Evolutionary conservation across 1,284 basidiomycete genomes (phyloP).

Genomic region (Papiliotrema flavescens): DNA sequence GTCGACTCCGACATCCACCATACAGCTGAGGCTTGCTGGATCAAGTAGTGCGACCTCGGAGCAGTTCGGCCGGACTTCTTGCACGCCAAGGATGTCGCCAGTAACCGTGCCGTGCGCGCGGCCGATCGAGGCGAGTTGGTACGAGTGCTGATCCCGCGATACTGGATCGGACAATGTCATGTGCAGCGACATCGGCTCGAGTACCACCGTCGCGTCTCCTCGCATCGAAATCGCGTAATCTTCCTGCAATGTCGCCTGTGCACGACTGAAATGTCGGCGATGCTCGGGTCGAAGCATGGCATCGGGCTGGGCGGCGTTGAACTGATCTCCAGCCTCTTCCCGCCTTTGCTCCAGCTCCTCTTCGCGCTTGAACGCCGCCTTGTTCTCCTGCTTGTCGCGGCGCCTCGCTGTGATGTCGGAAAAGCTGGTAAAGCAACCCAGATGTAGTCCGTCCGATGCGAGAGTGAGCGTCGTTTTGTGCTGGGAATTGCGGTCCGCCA

Average conservation of each 20-base stretch:
- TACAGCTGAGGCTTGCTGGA: conserved; percentile 52
- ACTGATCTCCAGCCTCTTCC: conserved; percentile 7
- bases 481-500: conserved; percentile 31
- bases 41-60: conserved; percentile 24
- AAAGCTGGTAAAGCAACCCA: conserved; percentile 29
- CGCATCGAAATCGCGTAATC: conserved; percentile 28
- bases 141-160: conserved; percentile 10
- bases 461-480: conserved; percentile 32
- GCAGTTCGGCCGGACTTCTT: conserved; percentile 9
- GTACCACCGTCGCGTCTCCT: conserved; percentile 15
- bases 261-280: conserved; percentile 10
- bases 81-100: conserved; percentile 25
- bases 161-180: conserved; percentile 28
- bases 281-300: conserved; percentile 24
- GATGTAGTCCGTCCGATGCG: conserved; percentile 28
- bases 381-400: conserved; percentile 13
- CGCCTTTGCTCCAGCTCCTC: conserved; percentile 21
- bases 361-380: conserved; percentile 28
- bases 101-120: conserved; percentile 18
- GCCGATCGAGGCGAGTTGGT: conserved; percentile 32
- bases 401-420: conserved; percentile 28
- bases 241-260: conserved; percentile 19
- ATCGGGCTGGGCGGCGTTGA: conserved; percentile 21
- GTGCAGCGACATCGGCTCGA: conserved; percentile 35
- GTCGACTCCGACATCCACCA: conserved; percentile 59